Evolutionary conservation across 169 alveolate species (phyloP).

Genomic region (Babesia bovis): DNA sequence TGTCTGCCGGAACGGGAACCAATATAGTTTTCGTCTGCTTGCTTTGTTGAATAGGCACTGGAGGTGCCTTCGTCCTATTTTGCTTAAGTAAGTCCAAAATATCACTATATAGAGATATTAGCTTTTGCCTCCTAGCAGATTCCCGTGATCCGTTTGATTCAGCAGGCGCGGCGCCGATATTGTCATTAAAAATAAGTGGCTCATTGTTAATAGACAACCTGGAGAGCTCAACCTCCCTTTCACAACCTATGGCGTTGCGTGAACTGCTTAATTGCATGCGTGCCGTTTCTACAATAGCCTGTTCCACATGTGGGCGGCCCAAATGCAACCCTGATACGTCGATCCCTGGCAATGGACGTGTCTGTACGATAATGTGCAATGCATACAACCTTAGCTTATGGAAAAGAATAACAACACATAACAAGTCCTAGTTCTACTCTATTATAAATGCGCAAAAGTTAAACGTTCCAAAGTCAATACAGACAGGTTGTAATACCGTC

Average conservation of each 20-base stretch:
- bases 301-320: too few species aligned
- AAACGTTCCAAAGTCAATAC: neutral
- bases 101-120: conserved; percentile 7
- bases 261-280: too few species aligned
- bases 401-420: too few species aligned
- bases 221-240: neutral
- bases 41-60: neutral
- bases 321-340: neutral
- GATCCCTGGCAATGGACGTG: neutral
- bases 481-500: neutral
- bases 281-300: too few species aligned
- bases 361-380: too few species aligned
- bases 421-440: too few species aligned
- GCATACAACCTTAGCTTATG: too few species aligned
- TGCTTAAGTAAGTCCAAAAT: conserved; percentile 12
- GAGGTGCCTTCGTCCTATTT: neutral
- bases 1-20: neutral
- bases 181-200: neutral
- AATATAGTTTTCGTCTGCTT: neutral
- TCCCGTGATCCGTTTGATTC: neutral
- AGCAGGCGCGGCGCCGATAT: neutral
- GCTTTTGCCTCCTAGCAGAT: neutral
- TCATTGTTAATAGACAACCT: neutral
- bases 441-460: neutral
- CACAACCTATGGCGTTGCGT: too few species aligned